phyloP scores from a whole-genome alignment of 169 alveolate species.

The Toxoplasma gondii region DNA sequence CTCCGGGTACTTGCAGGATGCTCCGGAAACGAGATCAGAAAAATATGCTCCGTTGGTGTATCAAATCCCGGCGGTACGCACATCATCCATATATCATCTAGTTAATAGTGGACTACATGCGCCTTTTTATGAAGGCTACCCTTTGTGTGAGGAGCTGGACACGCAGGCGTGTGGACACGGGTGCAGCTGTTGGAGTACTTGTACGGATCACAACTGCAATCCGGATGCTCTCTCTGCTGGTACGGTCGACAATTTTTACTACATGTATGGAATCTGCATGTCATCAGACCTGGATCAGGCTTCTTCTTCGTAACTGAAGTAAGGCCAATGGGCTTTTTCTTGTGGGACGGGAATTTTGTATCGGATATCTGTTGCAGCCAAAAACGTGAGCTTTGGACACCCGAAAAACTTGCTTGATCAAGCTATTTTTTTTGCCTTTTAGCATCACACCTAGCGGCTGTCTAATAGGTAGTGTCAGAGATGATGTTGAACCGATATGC shows the following conservation, averaged over 20 bases:
- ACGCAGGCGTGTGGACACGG: conserved; percentile 37
- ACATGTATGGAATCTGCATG: background rate
- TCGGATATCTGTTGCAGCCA: background rate
- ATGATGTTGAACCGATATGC: background rate
- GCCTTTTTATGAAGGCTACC: conserved; percentile 40
- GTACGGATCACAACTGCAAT: conserved; percentile 41
- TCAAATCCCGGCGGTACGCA: conserved; percentile 35
- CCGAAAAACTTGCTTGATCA: background rate
- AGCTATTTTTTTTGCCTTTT: background rate
- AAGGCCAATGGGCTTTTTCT: background rate
- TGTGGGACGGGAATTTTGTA: background rate
- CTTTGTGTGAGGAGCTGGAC: conserved; percentile 63
- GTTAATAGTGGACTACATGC: background rate
- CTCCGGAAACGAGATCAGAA: conserved; percentile 24
- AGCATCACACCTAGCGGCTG: conserved; percentile 58
- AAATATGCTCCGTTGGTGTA: conserved; percentile 51
- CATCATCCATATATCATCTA: background rate
- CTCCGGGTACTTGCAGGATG: conserved; percentile 24
- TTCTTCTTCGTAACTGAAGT: conserved; percentile 8
- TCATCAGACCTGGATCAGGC: background rate
- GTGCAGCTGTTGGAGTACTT: conserved; percentile 68
- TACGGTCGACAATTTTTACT: background rate
- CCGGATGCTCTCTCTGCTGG: conserved; percentile 28
- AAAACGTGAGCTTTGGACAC: background rate
- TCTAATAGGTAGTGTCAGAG: conserved; percentile 1